Percentiles rank a stretch among this genome's conserved stretches.
Evolutionary conservation across 129 eudicot genomes (phyloP).

Genomic region (Daucus carota): DNA sequence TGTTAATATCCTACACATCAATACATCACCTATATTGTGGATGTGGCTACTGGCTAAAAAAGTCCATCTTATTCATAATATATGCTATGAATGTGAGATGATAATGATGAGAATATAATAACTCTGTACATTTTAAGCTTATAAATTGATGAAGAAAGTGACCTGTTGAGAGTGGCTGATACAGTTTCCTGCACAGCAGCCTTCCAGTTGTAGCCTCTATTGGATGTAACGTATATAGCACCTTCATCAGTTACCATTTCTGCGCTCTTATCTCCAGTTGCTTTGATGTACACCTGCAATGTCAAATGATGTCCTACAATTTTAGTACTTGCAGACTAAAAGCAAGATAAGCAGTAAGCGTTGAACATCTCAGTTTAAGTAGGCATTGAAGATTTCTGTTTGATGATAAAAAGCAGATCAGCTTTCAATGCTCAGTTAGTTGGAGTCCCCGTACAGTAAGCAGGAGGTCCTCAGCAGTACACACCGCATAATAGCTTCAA

Average conservation of each 20-base stretch:
- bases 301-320: not conserved
- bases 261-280: slow-evolving; percentile 88
- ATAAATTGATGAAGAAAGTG: slow-evolving; percentile 12
- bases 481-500: not conserved
- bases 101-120: not conserved
- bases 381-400: not conserved
- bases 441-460: slow-evolving; percentile 63
- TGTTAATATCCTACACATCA: not conserved
- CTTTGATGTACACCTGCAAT: slow-evolving; percentile 78
- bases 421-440: slow-evolving; percentile 47
- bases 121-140: not conserved
- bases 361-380: not conserved
- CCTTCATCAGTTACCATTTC: slow-evolving; percentile 99
- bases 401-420: not conserved
- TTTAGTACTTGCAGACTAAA: not conserved
- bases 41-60: not conserved
- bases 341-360: not conserved
- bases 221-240: slow-evolving; percentile 87
- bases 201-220: slow-evolving; percentile 97
- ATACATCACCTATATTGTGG: not conserved
- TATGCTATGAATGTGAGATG: not conserved
- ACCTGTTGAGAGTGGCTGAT: slow-evolving; percentile 99
- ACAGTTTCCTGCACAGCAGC: slow-evolving; percentile 99
- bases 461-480: slow-evolving; percentile 53
- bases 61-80: not conserved